Base-by-base conservation (phyloP, 768 basidiomycete genomes). In the Hericium erinaceus region DNA sequence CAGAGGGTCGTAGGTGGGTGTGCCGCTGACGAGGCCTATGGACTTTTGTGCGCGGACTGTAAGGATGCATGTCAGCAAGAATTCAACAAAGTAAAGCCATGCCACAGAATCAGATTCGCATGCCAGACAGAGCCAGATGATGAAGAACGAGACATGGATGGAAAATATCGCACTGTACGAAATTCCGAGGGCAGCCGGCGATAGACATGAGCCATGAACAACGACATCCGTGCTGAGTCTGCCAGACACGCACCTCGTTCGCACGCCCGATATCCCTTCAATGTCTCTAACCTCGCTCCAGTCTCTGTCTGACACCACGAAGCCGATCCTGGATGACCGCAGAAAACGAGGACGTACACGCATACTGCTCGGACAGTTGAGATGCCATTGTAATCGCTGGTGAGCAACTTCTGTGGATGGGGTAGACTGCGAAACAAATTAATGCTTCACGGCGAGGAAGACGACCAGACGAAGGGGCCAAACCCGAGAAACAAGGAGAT, bases 11-110 rank as follows among this genome's bases (percentile, higher is more conserved):
- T 93, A 98, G 66, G 81, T 77, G 51, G 95, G 92, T 10, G 85
- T 78, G 52, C 89, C 92, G 60, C 84, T 80, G 67, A 94, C 82
- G 65, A 98, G 82, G 64, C 91, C 92, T 55, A 95, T 76, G 59
- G 82, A 79, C 82, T 97, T 98, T 81, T 97, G 95, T 48, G 95
- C 91, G 70, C 95, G 92, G 77, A 84, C 93, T 95, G 65, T 11
- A 60, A 54, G 38, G 37, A 52, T 64, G 48, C 52, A 62, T 46
- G 67, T 55, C 53, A 61, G 66, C 60, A 51, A 54, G 54, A 38
- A 67, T 57, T 66, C 56, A 57, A 58, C 59, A 49, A 18, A 20
- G 53, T 20, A 57, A 41, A 41, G 50, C 20, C 22, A 52, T 57
- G 39, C 55, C 28, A 51, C 15, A 24, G 13, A 13, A 37, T 37